Evolutionary conservation across 2,329 filamentous ascomycete genomes (phyloP), one percentile per base, ranked within the genome.

Genomic region (Colletotrichum sansevieriae): DNA sequence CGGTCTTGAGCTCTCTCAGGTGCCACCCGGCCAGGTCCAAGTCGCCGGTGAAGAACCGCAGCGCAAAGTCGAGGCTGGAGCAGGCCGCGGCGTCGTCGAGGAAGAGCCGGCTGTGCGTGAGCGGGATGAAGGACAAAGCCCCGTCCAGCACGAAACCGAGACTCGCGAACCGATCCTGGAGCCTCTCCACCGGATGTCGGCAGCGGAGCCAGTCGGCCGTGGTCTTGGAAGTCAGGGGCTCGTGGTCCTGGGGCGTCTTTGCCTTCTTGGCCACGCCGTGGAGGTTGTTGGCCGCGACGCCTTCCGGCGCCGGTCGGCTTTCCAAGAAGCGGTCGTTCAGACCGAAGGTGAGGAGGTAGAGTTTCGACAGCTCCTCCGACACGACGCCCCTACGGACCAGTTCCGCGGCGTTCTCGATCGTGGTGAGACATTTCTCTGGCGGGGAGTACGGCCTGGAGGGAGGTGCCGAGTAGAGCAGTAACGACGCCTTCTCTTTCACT

Each of bases 51-150:
- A 84, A 82, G 7, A 84, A 71, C 0, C 84, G 76, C 64, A 87
- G 65, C 3, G 85, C 80, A 73, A 87, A 87, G 70, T 87, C 84
- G n/a, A 87, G 72, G 10, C 78, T 82, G 2, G 80, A 82, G 59
- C 80, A 84, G 2, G 83, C 82, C 7, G 71, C 78, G 0, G 77
- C 77, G 43, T 86, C 83, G 2, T 82, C 78, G 43, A 85, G 76
- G 71, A 78, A 83, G 75, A 79, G 72, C 10, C 82, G 77, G 58
- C 75, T 78, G 59, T 84, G 83, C 1, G 74, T 76, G 57, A 87
- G 70, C 0, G 84, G 83, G 1, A 81, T 39, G 43, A 86, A 85
- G 0, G 82, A 74, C 3, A 86, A 71, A 0, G 75, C 82, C 0
- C 77, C 80, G 37, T 87, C 84, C 75, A 84, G 79, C 1, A 81